Conservation (phyloP, 2,329 filamentous ascomycete genomes). For the Cladobotryum mycophilum region DNA sequence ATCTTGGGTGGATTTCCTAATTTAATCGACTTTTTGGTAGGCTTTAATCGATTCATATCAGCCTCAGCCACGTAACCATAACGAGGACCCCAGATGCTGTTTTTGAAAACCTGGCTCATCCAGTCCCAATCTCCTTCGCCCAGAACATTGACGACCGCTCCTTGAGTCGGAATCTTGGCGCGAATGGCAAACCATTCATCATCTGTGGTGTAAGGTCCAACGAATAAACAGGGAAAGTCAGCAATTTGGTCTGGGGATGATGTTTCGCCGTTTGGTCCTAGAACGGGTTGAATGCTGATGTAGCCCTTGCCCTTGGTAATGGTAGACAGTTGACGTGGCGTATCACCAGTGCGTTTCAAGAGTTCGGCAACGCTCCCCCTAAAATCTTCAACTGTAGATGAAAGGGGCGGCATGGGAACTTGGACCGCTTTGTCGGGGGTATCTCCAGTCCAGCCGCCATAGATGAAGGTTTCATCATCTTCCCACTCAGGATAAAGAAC, state of each 20-base stretch:
- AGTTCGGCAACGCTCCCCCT: slow-evolving; percentile 5
- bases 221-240: slow-evolving; percentile 13
- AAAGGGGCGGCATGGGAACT: slow-evolving; percentile 4
- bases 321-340: background rate
- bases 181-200: slow-evolving; percentile 21
- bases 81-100: slow-evolving; percentile 20
- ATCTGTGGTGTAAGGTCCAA: slow-evolving; percentile 13
- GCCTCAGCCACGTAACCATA: slow-evolving; percentile 1
- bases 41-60: background rate
- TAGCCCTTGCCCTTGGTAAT: too few species aligned
- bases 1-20: background rate
- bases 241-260: slow-evolving; percentile 4
- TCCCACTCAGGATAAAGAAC: slow-evolving; percentile 8
- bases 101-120: slow-evolving; percentile 11
- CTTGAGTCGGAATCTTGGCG: slow-evolving; percentile 13
- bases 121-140: slow-evolving; percentile 13
- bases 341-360: background rate
- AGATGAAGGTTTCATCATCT: background rate
- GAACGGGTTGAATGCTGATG: slow-evolving; percentile 15
- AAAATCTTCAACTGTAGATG: slow-evolving; percentile 3
- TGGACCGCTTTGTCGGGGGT: background rate
- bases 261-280: background rate
- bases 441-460: background rate
- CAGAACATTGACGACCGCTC: slow-evolving; percentile 10
- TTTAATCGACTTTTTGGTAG: background rate